Conservation (phyloP, 768 basidiomycete genomes). For the Termitomyces sp. region DNA sequence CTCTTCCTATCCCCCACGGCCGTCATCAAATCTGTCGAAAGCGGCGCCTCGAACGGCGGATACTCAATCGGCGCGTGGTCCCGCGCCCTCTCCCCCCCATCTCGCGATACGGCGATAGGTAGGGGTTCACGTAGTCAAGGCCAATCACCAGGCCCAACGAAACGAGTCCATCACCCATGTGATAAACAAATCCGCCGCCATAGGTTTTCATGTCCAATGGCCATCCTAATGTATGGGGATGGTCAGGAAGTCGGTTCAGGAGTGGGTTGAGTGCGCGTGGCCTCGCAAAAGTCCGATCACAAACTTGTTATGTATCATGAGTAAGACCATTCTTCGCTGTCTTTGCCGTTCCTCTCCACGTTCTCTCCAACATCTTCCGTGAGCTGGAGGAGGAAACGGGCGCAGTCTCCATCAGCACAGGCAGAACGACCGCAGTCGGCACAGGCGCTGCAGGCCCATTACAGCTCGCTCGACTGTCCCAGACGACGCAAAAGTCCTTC, state of each 20-base stretch:
- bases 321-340: conserved; percentile 48
- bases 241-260: conserved; percentile 63
- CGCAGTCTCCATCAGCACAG: conserved; percentile 53
- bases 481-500: conserved; percentile 51
- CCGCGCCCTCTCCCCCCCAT: conserved; percentile 70
- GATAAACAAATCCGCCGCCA: conserved; percentile 94
- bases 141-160: conserved; percentile 90
- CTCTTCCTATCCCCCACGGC: conserved; percentile 56
- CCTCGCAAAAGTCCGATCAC: no score
- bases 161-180: conserved; percentile 91
- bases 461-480: no score
- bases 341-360: no score
- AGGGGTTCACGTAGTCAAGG: conserved; percentile 93
- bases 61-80: conserved; percentile 77
- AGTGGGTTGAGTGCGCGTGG: neutral
- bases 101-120: conserved; percentile 87
- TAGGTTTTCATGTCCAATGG: conserved; percentile 82
- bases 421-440: conserved; percentile 29
- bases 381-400: conserved; percentile 86
- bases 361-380: conserved; percentile 59
- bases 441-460: no score
- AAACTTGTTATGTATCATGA: no score
- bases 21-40: conserved; percentile 92
- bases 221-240: conserved; percentile 94
- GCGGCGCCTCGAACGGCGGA: conserved; percentile 81